phyloP scores from a whole-genome alignment of 2,329 filamentous ascomycete species.

The Didymella sp. region DNA sequence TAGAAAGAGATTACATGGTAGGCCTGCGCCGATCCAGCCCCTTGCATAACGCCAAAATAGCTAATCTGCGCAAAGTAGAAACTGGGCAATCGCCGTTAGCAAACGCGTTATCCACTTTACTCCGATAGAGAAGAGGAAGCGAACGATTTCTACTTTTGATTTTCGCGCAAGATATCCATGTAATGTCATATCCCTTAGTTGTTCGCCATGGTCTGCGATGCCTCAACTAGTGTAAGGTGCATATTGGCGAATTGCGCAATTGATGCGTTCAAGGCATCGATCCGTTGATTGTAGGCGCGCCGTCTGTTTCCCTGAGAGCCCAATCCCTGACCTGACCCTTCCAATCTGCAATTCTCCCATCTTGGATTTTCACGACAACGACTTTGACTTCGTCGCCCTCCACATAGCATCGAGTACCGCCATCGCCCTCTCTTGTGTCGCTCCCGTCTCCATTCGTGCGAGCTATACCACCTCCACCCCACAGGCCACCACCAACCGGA shows the following conservation, averaged over 20 bases:
- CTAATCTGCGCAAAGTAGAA: background rate
- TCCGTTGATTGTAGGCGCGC: slow-evolving; percentile 2
- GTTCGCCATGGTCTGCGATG: background rate
- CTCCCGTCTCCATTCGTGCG: slow-evolving; percentile 50
- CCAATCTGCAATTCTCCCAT: slow-evolving; percentile 91
- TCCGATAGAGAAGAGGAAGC: background rate
- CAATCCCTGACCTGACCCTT: slow-evolving; percentile 93
- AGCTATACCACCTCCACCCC: slow-evolving; percentile 60
- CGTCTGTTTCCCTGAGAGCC: slow-evolving; percentile 32
- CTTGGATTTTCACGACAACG: slow-evolving; percentile 82
- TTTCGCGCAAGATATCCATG: background rate
- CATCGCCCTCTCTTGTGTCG: slow-evolving; percentile 51
- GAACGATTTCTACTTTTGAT: background rate
- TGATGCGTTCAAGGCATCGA: background rate
- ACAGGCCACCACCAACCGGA: slow-evolving; percentile 48
- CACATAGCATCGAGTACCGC: slow-evolving; percentile 70
- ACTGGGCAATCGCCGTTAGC: background rate
- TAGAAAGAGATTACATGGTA: slow-evolving; percentile 1
- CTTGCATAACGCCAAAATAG: slow-evolving; percentile 6
- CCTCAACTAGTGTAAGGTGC: background rate
- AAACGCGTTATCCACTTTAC: background rate
- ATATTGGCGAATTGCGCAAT: background rate
- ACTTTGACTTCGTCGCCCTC: slow-evolving; percentile 85
- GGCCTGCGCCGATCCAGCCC: slow-evolving; percentile 4
- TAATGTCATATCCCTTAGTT: background rate